These are phyloP conservation scores for Diplosphaera chodatii DNA, from an alignment of 139 green algal species.

Conservation along the genomic window DNA sequence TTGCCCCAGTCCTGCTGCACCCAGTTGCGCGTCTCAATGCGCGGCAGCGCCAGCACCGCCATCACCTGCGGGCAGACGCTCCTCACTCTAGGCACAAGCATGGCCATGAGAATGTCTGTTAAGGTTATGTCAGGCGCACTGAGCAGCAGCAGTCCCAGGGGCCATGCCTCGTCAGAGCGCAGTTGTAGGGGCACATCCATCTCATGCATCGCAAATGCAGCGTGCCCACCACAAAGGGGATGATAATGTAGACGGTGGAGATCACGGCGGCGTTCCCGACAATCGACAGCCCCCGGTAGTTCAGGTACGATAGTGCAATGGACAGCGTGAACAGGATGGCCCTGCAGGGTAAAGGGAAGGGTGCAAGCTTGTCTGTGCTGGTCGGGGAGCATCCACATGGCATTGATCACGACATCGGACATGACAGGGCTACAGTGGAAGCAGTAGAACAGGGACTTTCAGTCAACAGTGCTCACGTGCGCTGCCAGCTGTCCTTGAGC, in stretches of 20 bases:
- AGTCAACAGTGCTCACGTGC: slow-evolving; percentile 16
- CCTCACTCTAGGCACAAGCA: too few relatives aligned
- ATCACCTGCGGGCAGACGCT: slow-evolving; percentile 48
- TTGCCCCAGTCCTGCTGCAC: slow-evolving; percentile 34
- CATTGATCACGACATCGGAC: too few relatives aligned
- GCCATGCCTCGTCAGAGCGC: too few relatives aligned
- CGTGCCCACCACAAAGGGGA: slow-evolving; percentile 66
- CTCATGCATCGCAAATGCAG: too few relatives aligned
- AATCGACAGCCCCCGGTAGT: slow-evolving; percentile 86
- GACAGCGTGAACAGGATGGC: slow-evolving; percentile 44
- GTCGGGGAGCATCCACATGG: too few relatives aligned
- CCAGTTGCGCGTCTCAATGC: slow-evolving; percentile 64
- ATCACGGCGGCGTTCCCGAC: slow-evolving; percentile 75
- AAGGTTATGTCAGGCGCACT: too few relatives aligned
- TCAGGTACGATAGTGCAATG: slow-evolving; percentile 69
- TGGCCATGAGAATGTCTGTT: too few relatives aligned
- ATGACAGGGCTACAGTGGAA: too few relatives aligned
- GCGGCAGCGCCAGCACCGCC: slow-evolving; percentile 43
- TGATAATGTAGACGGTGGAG: slow-evolving; percentile 69
- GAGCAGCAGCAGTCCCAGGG: too few relatives aligned
- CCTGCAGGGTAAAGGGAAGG: not conserved
- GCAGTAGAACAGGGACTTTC: too few relatives aligned
- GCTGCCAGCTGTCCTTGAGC: slow-evolving; percentile 21
- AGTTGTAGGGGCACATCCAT: too few relatives aligned
- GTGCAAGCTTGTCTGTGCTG: too few relatives aligned